Percentiles rank a stretch among this genome's conserved stretches.
phyloP scores from a whole-genome alignment of 306 rosid genomes.

The Corylus heterophylla region DNA sequence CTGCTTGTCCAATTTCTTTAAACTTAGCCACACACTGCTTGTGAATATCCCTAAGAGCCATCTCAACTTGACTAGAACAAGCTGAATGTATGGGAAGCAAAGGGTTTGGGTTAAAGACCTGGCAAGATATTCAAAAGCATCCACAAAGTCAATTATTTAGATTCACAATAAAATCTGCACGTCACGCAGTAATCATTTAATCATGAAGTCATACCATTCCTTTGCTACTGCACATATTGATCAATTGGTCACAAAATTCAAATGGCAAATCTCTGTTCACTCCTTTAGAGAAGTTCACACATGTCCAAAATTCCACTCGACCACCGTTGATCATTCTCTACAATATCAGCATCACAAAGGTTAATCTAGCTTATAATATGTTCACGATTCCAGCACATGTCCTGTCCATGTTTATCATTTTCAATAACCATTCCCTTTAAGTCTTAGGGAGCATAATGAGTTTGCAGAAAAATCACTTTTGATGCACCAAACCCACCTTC shows the following conservation, averaged over 20 bases:
- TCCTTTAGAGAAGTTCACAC: slow-evolving; percentile 46
- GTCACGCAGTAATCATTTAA: background rate
- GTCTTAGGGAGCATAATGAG: too few relatives aligned
- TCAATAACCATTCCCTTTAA: too few relatives aligned
- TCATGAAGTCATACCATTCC: slow-evolving; percentile 61
- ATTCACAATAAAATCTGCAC: background rate
- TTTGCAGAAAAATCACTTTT: too few relatives aligned
- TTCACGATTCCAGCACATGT: too few relatives aligned
- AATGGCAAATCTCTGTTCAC: background rate
- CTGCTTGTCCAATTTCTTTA: slow-evolving; percentile 4
- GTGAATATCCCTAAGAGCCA: slow-evolving; percentile 38
- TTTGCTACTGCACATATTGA: slow-evolving; percentile 53
- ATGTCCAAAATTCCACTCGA: slow-evolving; percentile 45
- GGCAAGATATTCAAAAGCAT: background rate
- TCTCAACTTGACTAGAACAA: slow-evolving; percentile 35
- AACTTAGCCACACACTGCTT: slow-evolving; percentile 13
- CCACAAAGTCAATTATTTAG: background rate
- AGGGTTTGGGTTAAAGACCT: slow-evolving; percentile 47
- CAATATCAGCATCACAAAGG: background rate
- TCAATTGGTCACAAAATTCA: slow-evolving; percentile 40
- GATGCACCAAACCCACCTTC: too few relatives aligned
- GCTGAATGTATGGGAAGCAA: slow-evolving; percentile 28
- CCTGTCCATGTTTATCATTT: too few relatives aligned
- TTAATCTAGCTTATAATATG: background rate
- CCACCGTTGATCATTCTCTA: slow-evolving; percentile 82